Percentiles rank a stretch among this genome's conserved stretches.
These are phyloP conservation scores for Metschnikowia anglica DNA, from an alignment of 805 yeast genomes.

Conservation along the genomic window DNA sequence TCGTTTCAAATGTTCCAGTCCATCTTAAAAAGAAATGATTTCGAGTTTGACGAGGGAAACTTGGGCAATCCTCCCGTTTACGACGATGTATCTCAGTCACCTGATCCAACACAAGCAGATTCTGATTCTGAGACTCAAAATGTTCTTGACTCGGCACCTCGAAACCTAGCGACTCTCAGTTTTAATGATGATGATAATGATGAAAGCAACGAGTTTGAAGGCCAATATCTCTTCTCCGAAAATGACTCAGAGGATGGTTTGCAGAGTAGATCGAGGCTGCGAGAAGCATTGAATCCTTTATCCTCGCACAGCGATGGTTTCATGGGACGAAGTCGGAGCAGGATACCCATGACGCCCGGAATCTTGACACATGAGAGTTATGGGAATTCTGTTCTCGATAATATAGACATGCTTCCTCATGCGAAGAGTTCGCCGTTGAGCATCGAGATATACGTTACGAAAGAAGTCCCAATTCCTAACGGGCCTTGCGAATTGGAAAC, in stretches of 20 bases:
- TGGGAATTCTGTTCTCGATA: constrained; percentile 51
- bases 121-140: constrained; percentile 6
- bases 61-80: constrained; percentile 37
- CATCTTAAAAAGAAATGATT: constrained; percentile 42
- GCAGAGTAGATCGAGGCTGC: constrained; percentile 12
- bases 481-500: constrained; percentile 43
- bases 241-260: constrained; percentile 19
- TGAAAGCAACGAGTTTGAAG: constrained; percentile 16
- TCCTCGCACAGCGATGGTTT: not conserved
- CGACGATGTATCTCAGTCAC: constrained; percentile 30
- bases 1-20: constrained; percentile 68
- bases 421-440: constrained; percentile 43
- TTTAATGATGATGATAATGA: constrained; percentile 11
- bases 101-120: constrained; percentile 7
- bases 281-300: not conserved
- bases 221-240: constrained; percentile 21
- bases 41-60: constrained; percentile 37
- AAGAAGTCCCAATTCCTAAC: constrained; percentile 49
- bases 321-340: constrained; percentile 2
- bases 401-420: constrained; percentile 49
- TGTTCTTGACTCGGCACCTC: constrained; percentile 14
- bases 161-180: constrained; percentile 5
- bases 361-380: constrained; percentile 23
- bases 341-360: constrained; percentile 4
- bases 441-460: constrained; percentile 52